phyloP scores from a whole-genome alignment of 2,329 filamentous ascomycete species.

The Cercospora sesami region DNA sequence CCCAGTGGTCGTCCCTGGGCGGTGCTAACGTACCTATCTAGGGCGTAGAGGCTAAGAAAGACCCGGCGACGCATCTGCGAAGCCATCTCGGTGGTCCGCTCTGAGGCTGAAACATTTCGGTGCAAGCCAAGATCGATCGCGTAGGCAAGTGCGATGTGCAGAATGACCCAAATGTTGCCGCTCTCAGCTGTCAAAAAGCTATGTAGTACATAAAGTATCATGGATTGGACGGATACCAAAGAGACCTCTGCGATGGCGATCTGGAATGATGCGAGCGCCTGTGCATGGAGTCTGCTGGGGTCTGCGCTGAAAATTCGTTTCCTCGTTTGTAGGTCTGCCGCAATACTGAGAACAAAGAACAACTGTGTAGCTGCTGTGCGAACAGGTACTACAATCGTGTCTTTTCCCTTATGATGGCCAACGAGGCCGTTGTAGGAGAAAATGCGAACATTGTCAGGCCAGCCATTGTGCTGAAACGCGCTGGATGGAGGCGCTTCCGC shows the following conservation, averaged over 20 bases:
- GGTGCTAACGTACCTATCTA: slow-evolving; percentile 13
- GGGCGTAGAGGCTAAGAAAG: slow-evolving; percentile 10
- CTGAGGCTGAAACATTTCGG: background rate
- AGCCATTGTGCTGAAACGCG: slow-evolving; percentile 1
- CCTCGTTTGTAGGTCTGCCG: background rate
- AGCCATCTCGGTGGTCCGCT: background rate
- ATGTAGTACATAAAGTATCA: slow-evolving; percentile 4
- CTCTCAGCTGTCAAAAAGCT: slow-evolving; percentile 7
- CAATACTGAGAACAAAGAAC: slow-evolving; percentile 7
- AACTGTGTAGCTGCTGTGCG: slow-evolving; percentile 1
- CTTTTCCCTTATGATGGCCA: background rate
- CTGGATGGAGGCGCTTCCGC: background rate
- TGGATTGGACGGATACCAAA: slow-evolving; percentile 1
- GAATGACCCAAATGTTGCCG: slow-evolving; percentile 3
- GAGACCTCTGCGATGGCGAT: slow-evolving; percentile 1
- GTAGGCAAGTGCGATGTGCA: slow-evolving; percentile 11
- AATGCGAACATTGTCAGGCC: background rate
- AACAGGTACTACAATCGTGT: background rate
- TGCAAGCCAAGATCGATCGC: slow-evolving; percentile 11
- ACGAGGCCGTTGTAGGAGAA: slow-evolving; percentile 2
- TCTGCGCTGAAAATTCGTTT: background rate
- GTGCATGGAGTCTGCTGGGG: background rate
- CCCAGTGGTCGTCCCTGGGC: slow-evolving; percentile 14
- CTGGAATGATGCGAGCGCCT: slow-evolving; percentile 3
- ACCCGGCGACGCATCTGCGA: slow-evolving; percentile 7